These are phyloP conservation scores for Penstemon barbatus DNA, from an alignment of 257 asterid species.

Conservation along the genomic window DNA sequence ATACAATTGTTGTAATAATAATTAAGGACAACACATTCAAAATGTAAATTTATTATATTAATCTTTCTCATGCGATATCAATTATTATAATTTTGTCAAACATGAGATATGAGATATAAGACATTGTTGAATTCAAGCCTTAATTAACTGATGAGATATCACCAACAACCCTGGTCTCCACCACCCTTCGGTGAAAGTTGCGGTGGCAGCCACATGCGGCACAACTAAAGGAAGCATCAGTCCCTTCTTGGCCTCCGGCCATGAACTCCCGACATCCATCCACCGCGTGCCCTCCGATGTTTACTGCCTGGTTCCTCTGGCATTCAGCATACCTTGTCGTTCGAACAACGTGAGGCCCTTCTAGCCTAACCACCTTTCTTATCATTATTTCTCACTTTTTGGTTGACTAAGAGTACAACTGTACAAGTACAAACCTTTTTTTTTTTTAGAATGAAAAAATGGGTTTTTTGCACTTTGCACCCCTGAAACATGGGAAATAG, in stretches of 20 bases:
- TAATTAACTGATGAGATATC: conserved; percentile 30
- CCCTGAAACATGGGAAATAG: no score
- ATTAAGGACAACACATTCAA: no score
- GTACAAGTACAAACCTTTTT: no score
- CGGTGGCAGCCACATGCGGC: conserved; percentile 45
- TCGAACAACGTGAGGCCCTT: conserved; percentile 19
- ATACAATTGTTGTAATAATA: no score
- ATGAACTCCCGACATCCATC: conserved; percentile 74
- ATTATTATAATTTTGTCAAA: not conserved
- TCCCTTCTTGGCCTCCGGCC: conserved; percentile 61
- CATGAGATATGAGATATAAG: not conserved
- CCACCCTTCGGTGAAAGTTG: conserved; percentile 51
- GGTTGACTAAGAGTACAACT: no score
- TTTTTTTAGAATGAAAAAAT: no score
- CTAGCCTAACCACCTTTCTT: conserved; percentile 30
- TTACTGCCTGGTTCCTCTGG: conserved; percentile 65
- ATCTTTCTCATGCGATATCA: not conserved
- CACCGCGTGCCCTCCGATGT: conserved; percentile 60
- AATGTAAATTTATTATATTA: no score
- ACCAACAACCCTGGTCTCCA: conserved; percentile 40
- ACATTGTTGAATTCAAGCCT: not conserved
- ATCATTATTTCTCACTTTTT: no score
- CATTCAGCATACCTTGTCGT: conserved; percentile 55
- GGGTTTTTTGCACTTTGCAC: no score
- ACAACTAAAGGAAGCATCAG: conserved; percentile 44